These are phyloP conservation scores for Yamadazyma diospyri DNA, from an alignment of 1,139 yeast genomes.

Conservation along the genomic window DNA sequence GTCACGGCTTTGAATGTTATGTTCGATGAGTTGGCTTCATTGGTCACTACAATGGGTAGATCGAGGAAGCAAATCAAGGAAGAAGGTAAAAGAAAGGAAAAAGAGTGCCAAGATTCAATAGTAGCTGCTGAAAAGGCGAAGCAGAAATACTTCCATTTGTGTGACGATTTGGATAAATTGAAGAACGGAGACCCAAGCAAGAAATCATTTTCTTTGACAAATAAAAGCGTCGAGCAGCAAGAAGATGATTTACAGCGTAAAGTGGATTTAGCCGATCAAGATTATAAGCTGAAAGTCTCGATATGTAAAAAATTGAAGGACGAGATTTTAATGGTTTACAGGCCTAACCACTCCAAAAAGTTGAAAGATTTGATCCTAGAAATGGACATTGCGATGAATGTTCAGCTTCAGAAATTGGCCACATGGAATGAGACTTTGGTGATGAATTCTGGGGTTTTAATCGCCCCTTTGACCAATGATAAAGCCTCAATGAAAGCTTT, in stretches of 20 bases:
- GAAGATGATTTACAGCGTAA: constrained; percentile 85
- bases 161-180: constrained; percentile 83
- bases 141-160: constrained; percentile 70
- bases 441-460: constrained; percentile 79
- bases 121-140: constrained; percentile 85
- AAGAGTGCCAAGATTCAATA: constrained; percentile 79
- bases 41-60: constrained; percentile 65
- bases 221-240: constrained; percentile 80
- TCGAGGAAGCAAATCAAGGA: constrained; percentile 77
- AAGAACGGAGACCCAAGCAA: constrained; percentile 74
- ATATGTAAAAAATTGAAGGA: constrained; percentile 71
- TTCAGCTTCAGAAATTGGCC: constrained; percentile 85
- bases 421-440: constrained; percentile 81
- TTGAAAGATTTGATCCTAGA: constrained; percentile 78
- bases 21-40: constrained; percentile 80
- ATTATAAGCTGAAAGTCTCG: constrained; percentile 74
- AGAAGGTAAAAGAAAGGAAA: constrained; percentile 75
- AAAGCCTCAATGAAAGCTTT: constrained; percentile 69
- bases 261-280: constrained; percentile 80
- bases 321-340: constrained; percentile 64
- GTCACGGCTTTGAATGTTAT: constrained; percentile 77
- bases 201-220: constrained; percentile 74
- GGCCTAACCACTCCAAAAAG: constrained; percentile 75
- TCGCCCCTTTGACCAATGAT: constrained; percentile 61
- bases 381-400: constrained; percentile 82